Conservation (phyloP, 2,329 filamentous ascomycete genomes). For the Xylariaceae sp. region DNA sequence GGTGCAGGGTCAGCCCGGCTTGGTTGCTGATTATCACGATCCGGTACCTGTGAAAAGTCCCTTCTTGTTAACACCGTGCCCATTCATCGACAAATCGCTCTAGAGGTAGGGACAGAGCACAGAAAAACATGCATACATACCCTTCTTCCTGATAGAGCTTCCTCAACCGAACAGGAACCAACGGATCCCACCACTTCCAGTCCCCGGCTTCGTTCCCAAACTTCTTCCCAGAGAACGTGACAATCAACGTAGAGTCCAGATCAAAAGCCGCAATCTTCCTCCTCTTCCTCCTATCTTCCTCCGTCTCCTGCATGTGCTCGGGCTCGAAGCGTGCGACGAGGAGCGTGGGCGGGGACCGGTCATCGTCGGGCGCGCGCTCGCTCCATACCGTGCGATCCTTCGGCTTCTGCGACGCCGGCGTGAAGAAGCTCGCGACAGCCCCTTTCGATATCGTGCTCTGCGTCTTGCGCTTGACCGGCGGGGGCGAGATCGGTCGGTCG, state of each 20-base stretch:
- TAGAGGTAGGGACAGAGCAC: neutral
- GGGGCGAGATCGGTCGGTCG: conserved; percentile 46
- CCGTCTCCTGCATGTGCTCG: conserved; percentile 29
- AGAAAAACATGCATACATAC: conserved; percentile 33
- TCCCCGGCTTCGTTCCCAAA: conserved; percentile 67
- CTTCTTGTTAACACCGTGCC: conserved; percentile 5
- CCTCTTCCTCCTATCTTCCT: conserved; percentile 31
- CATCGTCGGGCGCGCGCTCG: conserved; percentile 51
- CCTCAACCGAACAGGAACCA: conserved; percentile 62
- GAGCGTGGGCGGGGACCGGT: conserved; percentile 52
- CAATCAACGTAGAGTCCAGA: conserved; percentile 82
- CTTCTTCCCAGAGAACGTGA: conserved; percentile 72
- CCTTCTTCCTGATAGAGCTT: conserved; percentile 63
- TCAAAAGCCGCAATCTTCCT: conserved; percentile 69
- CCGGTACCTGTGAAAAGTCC: conserved; percentile 50
- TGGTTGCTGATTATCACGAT: conserved; percentile 87
- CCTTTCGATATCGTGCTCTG: conserved; percentile 51
- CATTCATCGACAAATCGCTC: no score
- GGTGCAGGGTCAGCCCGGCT: conserved; percentile 69
- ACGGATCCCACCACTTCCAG: conserved; percentile 90
- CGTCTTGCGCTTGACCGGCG: conserved; percentile 46
- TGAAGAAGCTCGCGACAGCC: conserved; percentile 81
- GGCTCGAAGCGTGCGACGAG: conserved; percentile 69
- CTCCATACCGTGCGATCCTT: conserved; percentile 70
- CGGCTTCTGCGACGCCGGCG: conserved; percentile 75